Evolutionary conservation across 331 rosid genomes (phyloP), one percentile per base, ranked within the genome.

Genomic region (Spiraea crenata): DNA sequence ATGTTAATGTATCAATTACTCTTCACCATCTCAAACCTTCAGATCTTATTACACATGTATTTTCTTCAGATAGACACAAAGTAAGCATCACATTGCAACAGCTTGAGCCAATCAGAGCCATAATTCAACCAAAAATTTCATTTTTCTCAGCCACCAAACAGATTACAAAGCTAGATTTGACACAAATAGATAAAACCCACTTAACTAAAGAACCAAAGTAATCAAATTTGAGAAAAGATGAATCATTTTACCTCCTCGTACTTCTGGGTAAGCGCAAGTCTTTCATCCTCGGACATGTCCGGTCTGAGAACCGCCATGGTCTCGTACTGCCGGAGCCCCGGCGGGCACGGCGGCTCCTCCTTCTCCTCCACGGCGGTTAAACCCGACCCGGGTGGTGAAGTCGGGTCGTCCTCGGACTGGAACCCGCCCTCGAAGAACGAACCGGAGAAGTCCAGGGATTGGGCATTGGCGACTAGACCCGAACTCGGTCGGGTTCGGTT

Each of bases 321-420:
- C 82, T 90, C 98, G 82, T 86, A 90, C 79, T 82, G 87, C 20
- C 96, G 64, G 59, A 92, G 95, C 54, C 98, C 95, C 3, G 96
- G 96, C 0, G 98, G 98, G 74, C 98, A 95, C 13, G 83, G 81
- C 0, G 95, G 92, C 77, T 88, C 96, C 81, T 88, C 95, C 82
- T 87, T 92, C 5, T 89, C 96, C 78, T 92, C 98, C 40, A 80
- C 71, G 57, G 85, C 85, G 0, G 81, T 48, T 5, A 85, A 56
- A 3, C 86, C 95, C 52, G 79, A 17, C 14, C 82, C 88, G 3
- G 87, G 61, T 2, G 82, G 77, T 31, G 80, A 40, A 12, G 76
- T 19, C 16, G 88, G 81, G 54, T 90, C 93, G 0, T 84, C 90
- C 37, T 81, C 90, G 1, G 93, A 82, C 20, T 88, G 85, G n/a